Percentiles rank a stretch among this genome's conserved stretches.
These are phyloP conservation scores for Ceratobasidium papillatum DNA, from an alignment of 1,284 basidiomycete species.

Conservation along the genomic window DNA sequence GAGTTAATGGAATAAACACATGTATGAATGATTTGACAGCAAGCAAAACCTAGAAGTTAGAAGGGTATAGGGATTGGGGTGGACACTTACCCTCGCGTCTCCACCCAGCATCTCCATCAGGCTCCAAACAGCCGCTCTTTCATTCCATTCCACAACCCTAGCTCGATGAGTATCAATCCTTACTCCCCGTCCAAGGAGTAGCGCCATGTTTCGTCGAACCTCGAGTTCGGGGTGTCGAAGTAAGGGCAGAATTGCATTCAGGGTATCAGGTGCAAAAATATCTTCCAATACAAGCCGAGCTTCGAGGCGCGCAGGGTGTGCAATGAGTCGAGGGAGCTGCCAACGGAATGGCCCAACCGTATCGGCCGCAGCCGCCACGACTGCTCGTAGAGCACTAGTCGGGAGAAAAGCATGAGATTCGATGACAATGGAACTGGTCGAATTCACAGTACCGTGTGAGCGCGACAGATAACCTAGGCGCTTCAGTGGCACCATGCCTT, in stretches of 20 bases:
- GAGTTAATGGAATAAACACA: too few species aligned
- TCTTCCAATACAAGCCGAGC: conserved; percentile 29
- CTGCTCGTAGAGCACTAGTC: conserved; percentile 9
- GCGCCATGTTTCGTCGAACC: conserved; percentile 28
- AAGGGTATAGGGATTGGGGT: background rate
- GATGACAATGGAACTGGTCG: background rate
- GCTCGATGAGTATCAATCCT: conserved; percentile 12
- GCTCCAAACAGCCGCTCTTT: conserved; percentile 14
- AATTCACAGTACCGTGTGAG: conserved; percentile 21
- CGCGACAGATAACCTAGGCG: background rate
- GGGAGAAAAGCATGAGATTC: background rate
- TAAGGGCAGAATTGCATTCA: conserved; percentile 19
- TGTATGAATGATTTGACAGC: too few species aligned
- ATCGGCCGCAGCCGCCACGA: conserved; percentile 27
- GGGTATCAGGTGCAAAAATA: conserved; percentile 3
- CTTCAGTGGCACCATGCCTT: background rate
- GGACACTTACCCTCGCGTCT: conserved; percentile 24
- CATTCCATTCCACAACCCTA: conserved; percentile 18
- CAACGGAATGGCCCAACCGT: conserved; percentile 26
- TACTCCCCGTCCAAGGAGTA: conserved; percentile 13
- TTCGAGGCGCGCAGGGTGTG: conserved; percentile 15
- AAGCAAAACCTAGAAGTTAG: too few species aligned
- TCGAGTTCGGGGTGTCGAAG: conserved; percentile 22
- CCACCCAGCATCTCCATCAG: conserved; percentile 24
- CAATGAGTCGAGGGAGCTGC: conserved; percentile 12